Conservation (phyloP, 1,284 basidiomycete genomes). For the Bondarzewia mesenterica region DNA sequence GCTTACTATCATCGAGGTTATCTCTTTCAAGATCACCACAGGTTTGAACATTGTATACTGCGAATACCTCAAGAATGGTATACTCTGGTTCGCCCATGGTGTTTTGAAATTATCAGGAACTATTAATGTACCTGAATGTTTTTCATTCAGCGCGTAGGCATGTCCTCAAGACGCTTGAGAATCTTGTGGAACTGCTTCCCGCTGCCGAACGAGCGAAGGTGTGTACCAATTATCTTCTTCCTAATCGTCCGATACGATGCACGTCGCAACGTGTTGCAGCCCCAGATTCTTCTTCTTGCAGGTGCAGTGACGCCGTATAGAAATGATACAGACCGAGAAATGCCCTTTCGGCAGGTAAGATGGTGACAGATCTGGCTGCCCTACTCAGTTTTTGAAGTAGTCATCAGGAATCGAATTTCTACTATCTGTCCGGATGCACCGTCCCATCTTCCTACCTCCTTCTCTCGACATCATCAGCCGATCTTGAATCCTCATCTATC, state of each 20-base stretch:
- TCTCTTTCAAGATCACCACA: too few species aligned
- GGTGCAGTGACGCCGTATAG: conserved; percentile 57
- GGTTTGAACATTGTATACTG: neutral
- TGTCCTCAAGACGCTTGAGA: conserved; percentile 39
- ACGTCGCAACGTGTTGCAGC: conserved; percentile 25
- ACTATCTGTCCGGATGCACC: conserved; percentile 75
- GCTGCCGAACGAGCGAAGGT: conserved; percentile 44
- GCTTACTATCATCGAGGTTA: too few species aligned
- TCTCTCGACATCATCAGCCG: conserved; percentile 46
- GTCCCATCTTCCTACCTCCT: conserved; percentile 66
- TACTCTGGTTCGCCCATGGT: neutral
- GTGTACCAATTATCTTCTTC: neutral
- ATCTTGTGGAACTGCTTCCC: conserved; percentile 40
- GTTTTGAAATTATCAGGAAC: neutral
- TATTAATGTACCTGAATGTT: too few species aligned
- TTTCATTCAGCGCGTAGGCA: conserved; percentile 37
- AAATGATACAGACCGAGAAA: conserved; percentile 86
- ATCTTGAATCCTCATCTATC: conserved; percentile 37
- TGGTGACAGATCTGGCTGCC: neutral
- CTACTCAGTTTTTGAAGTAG: too few species aligned
- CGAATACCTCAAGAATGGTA: neutral
- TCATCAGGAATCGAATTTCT: conserved; percentile 76
- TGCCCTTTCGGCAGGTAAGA: conserved; percentile 53
- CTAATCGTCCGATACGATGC: neutral
- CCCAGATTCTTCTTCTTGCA: conserved; percentile 55